A percentile compares a stretch with the other conserved stretches of the same genome.
Conservation (phyloP, 495 filamentous ascomycete species). For the Daldinia bambusicola region DNA sequence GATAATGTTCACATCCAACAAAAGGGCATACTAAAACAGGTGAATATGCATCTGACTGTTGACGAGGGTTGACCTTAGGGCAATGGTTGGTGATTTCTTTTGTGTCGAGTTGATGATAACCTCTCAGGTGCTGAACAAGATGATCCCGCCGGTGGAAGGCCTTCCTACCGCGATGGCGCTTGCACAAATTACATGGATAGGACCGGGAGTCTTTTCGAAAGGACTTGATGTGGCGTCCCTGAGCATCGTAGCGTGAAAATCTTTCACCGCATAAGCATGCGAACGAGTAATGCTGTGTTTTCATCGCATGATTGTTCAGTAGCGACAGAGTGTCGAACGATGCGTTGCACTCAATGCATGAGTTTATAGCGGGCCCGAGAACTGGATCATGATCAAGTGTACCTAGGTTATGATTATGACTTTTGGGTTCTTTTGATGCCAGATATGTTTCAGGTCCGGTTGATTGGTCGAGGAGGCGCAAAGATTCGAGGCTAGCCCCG, state of each 20-base stretch:
- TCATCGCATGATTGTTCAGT: slow-evolving; percentile 20
- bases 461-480: background rate
- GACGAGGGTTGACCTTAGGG: background rate
- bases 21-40: slow-evolving; percentile 10
- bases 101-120: slow-evolving; percentile 49
- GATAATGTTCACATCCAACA: slow-evolving; percentile 26
- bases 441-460: background rate
- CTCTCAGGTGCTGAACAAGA: slow-evolving; percentile 50
- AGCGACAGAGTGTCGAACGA: background rate
- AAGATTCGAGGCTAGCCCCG: no score
- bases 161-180: slow-evolving; percentile 48
- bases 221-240: slow-evolving; percentile 43
- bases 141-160: slow-evolving; percentile 54
- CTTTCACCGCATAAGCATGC: slow-evolving; percentile 42
- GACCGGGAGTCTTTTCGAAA: slow-evolving; percentile 22
- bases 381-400: slow-evolving; percentile 16
- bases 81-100: slow-evolving; percentile 22
- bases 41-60: no score
- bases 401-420: background rate
- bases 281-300: slow-evolving; percentile 19
- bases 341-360: slow-evolving; percentile 39
- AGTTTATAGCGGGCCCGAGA: background rate
- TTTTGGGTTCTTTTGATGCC: no score
- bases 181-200: slow-evolving; percentile 49
- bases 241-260: slow-evolving; percentile 47